phyloP scores from a whole-genome alignment of 148 eudicot genomes.

The Polygonum aviculare region DNA sequence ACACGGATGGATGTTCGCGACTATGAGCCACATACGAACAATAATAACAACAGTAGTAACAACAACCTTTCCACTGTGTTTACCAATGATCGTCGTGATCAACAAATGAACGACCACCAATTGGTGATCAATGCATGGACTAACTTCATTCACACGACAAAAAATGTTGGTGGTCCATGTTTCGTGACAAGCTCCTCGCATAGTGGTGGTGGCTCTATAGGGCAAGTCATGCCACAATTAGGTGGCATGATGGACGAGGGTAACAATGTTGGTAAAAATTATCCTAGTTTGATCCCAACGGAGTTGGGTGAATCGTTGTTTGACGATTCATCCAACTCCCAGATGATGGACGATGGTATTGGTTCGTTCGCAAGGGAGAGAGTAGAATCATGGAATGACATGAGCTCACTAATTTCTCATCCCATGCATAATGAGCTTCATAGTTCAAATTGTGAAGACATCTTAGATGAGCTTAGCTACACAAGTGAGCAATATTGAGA shows the following conservation, averaged over 20 bases:
- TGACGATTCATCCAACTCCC: background rate
- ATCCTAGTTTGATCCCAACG: background rate
- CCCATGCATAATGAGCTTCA: background rate
- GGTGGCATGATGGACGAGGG: background rate
- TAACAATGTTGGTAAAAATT: background rate
- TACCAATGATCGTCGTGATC: too few relatives aligned
- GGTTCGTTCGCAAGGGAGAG: background rate
- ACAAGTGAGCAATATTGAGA: too few relatives aligned
- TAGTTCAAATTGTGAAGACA: background rate
- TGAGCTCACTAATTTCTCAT: background rate
- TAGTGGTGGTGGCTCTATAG: background rate
- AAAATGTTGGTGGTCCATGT: too few relatives aligned
- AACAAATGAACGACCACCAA: too few relatives aligned
- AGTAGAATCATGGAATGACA: background rate
- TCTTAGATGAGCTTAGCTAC: background rate
- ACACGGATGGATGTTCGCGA: too few relatives aligned
- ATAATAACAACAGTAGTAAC: too few relatives aligned
- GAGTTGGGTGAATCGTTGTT: background rate
- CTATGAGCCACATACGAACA: too few relatives aligned
- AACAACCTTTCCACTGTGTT: too few relatives aligned
- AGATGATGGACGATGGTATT: too few relatives aligned
- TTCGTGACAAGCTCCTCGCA: background rate
- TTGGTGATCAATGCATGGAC: too few relatives aligned
- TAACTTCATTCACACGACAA: too few relatives aligned
- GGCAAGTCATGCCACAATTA: too few relatives aligned